Conservation (phyloP, 73 alveolate species). For the Paramecium primaurelia region DNA sequence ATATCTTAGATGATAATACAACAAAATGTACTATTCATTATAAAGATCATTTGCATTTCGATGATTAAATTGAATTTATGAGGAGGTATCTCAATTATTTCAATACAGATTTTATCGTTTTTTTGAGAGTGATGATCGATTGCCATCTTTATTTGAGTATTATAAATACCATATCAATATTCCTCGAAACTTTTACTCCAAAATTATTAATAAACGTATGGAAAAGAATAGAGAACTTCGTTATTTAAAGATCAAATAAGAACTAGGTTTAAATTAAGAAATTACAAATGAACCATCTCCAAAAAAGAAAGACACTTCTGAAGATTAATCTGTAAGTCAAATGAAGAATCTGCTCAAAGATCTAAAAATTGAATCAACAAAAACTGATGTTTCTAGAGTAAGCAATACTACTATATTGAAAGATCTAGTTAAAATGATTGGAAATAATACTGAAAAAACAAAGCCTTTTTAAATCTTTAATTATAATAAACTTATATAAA, state of each 20-base stretch:
- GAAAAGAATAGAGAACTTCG: background rate
- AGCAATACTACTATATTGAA: background rate
- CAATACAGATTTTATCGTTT: background rate
- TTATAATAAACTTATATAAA: background rate
- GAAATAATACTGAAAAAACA: background rate
- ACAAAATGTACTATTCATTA: background rate
- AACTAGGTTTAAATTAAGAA: background rate
- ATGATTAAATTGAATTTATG: background rate
- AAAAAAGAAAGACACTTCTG: constrained; percentile 2
- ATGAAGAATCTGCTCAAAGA: constrained; percentile 17
- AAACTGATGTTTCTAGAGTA: background rate
- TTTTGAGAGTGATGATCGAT: background rate
- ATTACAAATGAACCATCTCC: background rate
- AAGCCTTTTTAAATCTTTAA: background rate
- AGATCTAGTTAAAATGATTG: background rate
- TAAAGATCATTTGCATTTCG: background rate
- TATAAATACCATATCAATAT: constrained; percentile 14
- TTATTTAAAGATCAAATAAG: background rate
- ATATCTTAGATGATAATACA: background rate
- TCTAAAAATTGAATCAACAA: background rate
- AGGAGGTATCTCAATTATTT: background rate
- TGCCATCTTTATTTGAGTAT: background rate
- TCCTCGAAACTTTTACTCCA: constrained; percentile 3
- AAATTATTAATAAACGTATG: background rate
- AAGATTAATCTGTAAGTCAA: background rate